These are phyloP conservation scores for Danielia reshetovae DNA, from an alignment of 805 yeast species.

Conservation along the genomic window DNA sequence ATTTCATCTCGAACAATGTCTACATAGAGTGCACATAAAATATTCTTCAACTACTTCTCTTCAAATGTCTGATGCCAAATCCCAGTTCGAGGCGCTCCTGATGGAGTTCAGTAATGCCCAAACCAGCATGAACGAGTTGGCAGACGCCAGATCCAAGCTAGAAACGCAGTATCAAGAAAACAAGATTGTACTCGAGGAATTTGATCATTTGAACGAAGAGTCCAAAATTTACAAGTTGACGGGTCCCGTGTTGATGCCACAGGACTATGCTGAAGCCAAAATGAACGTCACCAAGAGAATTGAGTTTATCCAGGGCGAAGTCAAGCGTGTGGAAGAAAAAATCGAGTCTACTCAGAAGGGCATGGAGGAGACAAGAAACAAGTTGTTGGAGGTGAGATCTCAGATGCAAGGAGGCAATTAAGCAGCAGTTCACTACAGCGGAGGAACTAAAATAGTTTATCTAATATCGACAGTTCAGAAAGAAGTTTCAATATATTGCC, in stretches of 20 bases:
- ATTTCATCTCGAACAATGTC: no score
- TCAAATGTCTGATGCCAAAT: slow-evolving; percentile 29
- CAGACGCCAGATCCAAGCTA: slow-evolving; percentile 74
- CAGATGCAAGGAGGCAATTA: slow-evolving; percentile 14
- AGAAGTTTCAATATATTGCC: neutral
- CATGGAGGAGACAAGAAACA: slow-evolving; percentile 58
- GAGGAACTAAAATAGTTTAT: neutral
- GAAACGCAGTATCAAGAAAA: slow-evolving; percentile 96
- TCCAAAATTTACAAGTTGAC: slow-evolving; percentile 83
- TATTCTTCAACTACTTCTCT: no score
- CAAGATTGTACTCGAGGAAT: slow-evolving; percentile 81
- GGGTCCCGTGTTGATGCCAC: slow-evolving; percentile 91
- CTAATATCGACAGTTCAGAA: no score
- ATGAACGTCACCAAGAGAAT: slow-evolving; percentile 83
- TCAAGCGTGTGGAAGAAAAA: slow-evolving; percentile 66
- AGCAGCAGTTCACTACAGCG: no score
- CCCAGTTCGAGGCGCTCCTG: slow-evolving; percentile 42
- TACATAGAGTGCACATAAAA: no score
- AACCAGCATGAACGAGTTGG: slow-evolving; percentile 45
- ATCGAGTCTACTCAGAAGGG: slow-evolving; percentile 45
- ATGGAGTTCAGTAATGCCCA: slow-evolving; percentile 45
- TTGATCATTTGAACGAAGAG: slow-evolving; percentile 57
- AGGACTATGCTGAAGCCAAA: slow-evolving; percentile 78
- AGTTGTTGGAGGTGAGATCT: slow-evolving; percentile 46
- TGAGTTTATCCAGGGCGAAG: slow-evolving; percentile 80